Evolutionary conservation across 1,284 basidiomycete genomes (phyloP).

Genomic region (Cryptococcus hybrid): DNA sequence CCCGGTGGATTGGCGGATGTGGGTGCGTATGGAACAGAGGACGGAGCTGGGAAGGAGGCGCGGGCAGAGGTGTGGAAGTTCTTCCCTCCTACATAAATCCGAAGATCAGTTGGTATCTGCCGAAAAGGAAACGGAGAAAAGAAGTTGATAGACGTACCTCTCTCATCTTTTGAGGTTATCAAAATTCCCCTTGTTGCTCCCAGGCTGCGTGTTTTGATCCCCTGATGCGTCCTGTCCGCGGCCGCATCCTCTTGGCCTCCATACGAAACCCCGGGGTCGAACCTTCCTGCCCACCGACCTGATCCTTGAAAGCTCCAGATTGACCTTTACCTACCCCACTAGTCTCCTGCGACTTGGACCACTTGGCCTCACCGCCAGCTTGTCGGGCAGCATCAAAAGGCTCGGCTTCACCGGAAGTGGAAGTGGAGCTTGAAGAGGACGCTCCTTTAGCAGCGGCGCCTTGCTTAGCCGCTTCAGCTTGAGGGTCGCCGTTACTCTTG

Average conservation of each 20-base stretch:
- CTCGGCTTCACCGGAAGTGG: constrained; percentile 15
- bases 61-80: constrained; percentile 32
- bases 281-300: constrained; percentile 35
- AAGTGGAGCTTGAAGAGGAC: constrained; percentile 1
- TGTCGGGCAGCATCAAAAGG: constrained; percentile 31
- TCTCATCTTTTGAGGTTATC: constrained; percentile 18
- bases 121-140: background rate
- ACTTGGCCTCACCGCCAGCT: constrained; percentile 27
- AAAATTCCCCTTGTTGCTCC: constrained; percentile 4
- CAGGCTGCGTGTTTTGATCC: background rate
- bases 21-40: background rate
- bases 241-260: constrained; percentile 32
- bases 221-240: constrained; percentile 17
- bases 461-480: constrained; percentile 26
- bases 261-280: constrained; percentile 20
- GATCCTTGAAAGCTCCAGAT: constrained; percentile 23
- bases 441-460: constrained; percentile 22
- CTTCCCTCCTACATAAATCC: constrained; percentile 13
- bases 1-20: constrained; percentile 11
- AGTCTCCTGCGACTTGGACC: constrained; percentile 12
- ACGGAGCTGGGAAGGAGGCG: constrained; percentile 5
- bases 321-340: constrained; percentile 11
- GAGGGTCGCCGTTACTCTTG: constrained; percentile 32
- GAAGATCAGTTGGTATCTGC: background rate
- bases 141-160: constrained; percentile 8